phyloP scores from a whole-genome alignment of 2,329 filamentous ascomycete species.

The Sclerotinia borealis region DNA sequence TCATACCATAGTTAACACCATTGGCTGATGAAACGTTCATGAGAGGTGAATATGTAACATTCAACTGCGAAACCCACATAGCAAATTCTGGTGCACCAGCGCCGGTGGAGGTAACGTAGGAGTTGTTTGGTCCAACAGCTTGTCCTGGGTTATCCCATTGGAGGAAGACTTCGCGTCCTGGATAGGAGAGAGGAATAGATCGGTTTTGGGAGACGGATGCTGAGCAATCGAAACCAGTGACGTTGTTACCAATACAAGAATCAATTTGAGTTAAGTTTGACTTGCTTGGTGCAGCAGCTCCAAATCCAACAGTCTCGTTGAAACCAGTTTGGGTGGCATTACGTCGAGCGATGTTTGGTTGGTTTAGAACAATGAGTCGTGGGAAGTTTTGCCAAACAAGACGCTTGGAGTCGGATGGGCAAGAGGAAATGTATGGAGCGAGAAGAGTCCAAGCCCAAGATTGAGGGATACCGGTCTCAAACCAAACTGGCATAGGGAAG shows the following conservation, averaged over 20 bases:
- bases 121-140: constrained; percentile 72
- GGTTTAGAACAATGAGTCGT: constrained; percentile 62
- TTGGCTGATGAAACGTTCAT: constrained; percentile 41
- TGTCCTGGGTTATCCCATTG: constrained; percentile 66
- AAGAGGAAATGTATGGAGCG: constrained; percentile 74
- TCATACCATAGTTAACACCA: constrained; percentile 36
- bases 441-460: constrained; percentile 80
- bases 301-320: constrained; percentile 59
- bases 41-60: constrained; percentile 63
- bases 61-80: constrained; percentile 72
- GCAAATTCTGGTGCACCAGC: constrained; percentile 60
- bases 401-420: constrained; percentile 65
- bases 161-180: constrained; percentile 65
- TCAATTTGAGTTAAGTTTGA: constrained; percentile 35
- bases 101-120: constrained; percentile 61
- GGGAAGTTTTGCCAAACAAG: constrained; percentile 84
- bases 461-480: constrained; percentile 72
- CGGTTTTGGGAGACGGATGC: constrained; percentile 64
- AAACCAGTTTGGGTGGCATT: constrained; percentile 54
- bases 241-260: constrained; percentile 54
- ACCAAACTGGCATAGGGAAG: constrained; percentile 79
- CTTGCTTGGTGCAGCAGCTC: constrained; percentile 33
- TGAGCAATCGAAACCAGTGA: constrained; percentile 49
- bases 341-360: constrained; percentile 66
- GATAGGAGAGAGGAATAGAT: constrained; percentile 64